Conservation (phyloP, 2,329 filamentous ascomycete species). For the Nemania bipapillata region DNA sequence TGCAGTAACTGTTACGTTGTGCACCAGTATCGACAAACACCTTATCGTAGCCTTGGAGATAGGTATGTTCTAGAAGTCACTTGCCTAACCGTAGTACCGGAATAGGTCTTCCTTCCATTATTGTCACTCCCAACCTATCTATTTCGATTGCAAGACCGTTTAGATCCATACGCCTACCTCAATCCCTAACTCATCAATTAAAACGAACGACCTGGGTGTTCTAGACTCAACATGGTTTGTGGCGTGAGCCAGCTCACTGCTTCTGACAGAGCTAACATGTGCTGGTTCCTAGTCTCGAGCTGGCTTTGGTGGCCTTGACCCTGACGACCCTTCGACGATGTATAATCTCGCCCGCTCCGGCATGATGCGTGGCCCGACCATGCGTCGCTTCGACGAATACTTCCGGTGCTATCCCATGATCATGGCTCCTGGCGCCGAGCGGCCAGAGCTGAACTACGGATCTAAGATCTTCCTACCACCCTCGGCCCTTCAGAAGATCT, state of each 20-base stretch:
- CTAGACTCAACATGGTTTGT: conserved; percentile 34
- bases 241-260: conserved; percentile 5
- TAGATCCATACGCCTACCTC: background rate
- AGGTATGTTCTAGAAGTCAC: conserved; percentile 14
- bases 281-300: conserved; percentile 50
- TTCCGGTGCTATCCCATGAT: conserved; percentile 95
- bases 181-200: conserved; percentile 26
- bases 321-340: conserved; percentile 61
- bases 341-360: conserved; percentile 61
- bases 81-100: background rate
- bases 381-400: conserved; percentile 94
- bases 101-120: background rate
- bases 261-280: conserved; percentile 7
- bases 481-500: conserved; percentile 95
- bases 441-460: conserved; percentile 91
- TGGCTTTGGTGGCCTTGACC: conserved; percentile 59
- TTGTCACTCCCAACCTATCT: no score
- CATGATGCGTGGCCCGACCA: conserved; percentile 59
- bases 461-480: conserved; percentile 98
- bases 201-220: conserved; percentile 5
- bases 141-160: no score
- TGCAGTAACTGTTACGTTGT: background rate
- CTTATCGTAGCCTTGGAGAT: background rate
- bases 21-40: conserved; percentile 5
- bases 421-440: conserved; percentile 91